These are phyloP conservation scores for Lactarius akahatsu DNA, from an alignment of 768 basidiomycete species.

Conservation along the genomic window DNA sequence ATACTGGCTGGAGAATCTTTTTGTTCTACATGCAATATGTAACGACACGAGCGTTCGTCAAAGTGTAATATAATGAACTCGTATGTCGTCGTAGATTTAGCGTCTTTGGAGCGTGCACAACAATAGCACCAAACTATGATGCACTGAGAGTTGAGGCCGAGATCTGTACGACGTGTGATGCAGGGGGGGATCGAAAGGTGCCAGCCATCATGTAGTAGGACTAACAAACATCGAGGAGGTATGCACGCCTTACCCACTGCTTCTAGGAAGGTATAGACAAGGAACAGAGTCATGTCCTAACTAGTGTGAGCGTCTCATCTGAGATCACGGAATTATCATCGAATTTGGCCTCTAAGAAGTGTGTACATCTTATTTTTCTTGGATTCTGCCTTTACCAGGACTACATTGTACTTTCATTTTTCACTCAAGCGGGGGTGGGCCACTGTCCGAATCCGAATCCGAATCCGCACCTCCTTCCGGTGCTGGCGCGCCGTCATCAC, in stretches of 20 bases:
- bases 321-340: background rate
- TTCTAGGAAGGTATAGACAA: background rate
- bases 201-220: too few relatives aligned
- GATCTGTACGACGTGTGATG: background rate
- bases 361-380: slow-evolving; percentile 14
- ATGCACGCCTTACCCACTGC: background rate
- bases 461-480: slow-evolving; percentile 44
- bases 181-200: background rate
- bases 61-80: too few relatives aligned
- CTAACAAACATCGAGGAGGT: background rate
- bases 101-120: too few relatives aligned
- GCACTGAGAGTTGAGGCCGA: background rate
- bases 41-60: too few relatives aligned
- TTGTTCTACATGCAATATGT: too few relatives aligned
- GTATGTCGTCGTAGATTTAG: too few relatives aligned
- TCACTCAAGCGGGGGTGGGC: slow-evolving; percentile 75
- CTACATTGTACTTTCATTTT: background rate
- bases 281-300: background rate
- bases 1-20: too few relatives aligned
- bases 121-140: too few relatives aligned
- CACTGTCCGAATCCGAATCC: slow-evolving; percentile 47
- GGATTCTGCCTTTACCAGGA: slow-evolving; percentile 4
- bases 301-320: background rate
- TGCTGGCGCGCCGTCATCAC: slow-evolving; percentile 30
- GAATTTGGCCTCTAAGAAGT: background rate